Evolutionary conservation across 345 rosid species (phyloP).

Genomic region (Eucalyptus polybractea): DNA sequence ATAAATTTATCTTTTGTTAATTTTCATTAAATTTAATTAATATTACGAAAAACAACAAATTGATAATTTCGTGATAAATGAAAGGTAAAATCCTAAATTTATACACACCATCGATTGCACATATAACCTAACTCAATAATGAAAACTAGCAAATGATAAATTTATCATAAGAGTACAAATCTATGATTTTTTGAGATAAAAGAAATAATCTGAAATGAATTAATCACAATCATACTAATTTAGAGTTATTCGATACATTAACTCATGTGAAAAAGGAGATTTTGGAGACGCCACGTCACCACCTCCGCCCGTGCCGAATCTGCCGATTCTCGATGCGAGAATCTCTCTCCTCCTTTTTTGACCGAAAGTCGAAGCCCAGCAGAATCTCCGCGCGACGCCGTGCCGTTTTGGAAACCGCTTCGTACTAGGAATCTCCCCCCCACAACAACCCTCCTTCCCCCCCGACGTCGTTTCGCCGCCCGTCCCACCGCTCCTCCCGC

Average conservation of each 20-base stretch:
- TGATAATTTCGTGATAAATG: no score
- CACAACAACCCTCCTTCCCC: no score
- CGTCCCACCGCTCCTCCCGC: background rate
- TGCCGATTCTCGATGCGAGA: background rate
- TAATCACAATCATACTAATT: rapidly evolving
- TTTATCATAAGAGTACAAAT: rapidly evolving
- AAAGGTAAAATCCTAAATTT: rapidly evolving
- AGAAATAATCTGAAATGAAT: no score
- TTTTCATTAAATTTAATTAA: no score
- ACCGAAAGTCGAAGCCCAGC: background rate
- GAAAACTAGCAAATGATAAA: no score
- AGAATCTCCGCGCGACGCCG: background rate
- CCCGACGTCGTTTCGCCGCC: background rate
- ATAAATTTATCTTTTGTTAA: rapidly evolving
- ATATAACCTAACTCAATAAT: no score
- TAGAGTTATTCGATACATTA: no score
- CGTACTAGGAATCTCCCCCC: background rate
- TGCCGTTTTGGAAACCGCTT: background rate
- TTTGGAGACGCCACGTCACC: background rate
- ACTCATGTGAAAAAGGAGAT: no score
- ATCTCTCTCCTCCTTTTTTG: background rate
- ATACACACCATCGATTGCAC: no score
- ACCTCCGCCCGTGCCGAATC: background rate
- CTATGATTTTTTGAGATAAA: no score
- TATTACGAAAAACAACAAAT: no score